Evolutionary conservation across 2,329 filamentous ascomycete species (phyloP).

Genomic region (Aspergillus hortae): DNA sequence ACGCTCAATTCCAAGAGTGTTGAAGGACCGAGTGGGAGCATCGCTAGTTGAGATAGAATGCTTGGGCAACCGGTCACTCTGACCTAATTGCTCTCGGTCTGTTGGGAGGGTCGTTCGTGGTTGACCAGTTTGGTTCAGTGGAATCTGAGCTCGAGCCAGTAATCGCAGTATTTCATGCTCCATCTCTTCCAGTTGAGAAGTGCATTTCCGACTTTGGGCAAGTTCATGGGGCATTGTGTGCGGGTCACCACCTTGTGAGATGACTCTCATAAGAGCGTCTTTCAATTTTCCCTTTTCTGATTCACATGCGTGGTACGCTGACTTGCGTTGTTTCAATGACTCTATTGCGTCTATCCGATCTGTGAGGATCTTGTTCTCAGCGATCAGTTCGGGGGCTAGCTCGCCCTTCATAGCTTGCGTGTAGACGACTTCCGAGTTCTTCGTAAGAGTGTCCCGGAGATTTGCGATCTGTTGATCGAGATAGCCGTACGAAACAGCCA

Average conservation of each 20-base stretch:
- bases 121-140: conserved; percentile 12
- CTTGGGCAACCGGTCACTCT: neutral
- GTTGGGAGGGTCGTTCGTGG: neutral
- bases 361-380: conserved; percentile 33
- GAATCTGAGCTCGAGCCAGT: conserved; percentile 28
- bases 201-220: conserved; percentile 29
- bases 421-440: conserved; percentile 37
- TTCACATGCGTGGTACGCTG: conserved; percentile 23
- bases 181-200: conserved; percentile 31
- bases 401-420: conserved; percentile 35
- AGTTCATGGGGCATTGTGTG: conserved; percentile 31
- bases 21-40: too few relatives aligned
- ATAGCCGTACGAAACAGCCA: conserved; percentile 23
- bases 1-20: neutral
- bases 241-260: conserved; percentile 32
- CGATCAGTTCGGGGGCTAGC: conserved; percentile 29
- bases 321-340: conserved; percentile 26
- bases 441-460: conserved; percentile 28
- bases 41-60: neutral
- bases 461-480: conserved; percentile 25
- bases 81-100: neutral
- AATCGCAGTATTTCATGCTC: conserved; percentile 32
- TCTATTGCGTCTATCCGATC: conserved; percentile 37
- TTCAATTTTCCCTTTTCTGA: conserved; percentile 33
- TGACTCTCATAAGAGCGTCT: conserved; percentile 30